Percentiles rank a stretch among this genome's conserved stretches.
These are phyloP conservation scores for Helotiales sp. DNA, from an alignment of 2,329 filamentous ascomycete genomes.

Conservation along the genomic window DNA sequence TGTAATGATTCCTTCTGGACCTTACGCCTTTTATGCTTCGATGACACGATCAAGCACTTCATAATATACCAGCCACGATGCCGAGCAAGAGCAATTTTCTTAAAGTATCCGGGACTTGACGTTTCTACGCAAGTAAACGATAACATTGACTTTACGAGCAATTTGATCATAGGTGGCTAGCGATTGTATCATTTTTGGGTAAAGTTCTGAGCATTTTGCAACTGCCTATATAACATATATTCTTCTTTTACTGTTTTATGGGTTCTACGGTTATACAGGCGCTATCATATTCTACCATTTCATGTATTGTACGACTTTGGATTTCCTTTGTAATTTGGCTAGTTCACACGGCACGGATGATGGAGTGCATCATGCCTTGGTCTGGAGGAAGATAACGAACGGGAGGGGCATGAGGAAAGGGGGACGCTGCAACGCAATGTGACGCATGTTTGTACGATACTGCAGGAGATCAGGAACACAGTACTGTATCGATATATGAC, in stretches of 20 bases:
- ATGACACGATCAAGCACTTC: background rate
- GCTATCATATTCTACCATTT: background rate
- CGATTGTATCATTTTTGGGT: constrained; percentile 15
- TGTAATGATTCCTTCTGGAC: constrained; percentile 6
- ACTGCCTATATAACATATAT: background rate
- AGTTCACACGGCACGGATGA: background rate
- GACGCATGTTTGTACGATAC: constrained; percentile 3
- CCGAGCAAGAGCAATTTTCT: constrained; percentile 1
- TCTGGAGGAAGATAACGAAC: background rate
- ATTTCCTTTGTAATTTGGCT: background rate
- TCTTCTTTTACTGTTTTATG: background rate
- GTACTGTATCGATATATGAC: background rate
- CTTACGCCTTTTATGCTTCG: background rate
- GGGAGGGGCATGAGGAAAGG: background rate
- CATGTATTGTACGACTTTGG: background rate
- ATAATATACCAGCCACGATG: background rate
- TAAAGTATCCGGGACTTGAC: constrained; percentile 9
- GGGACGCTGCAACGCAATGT: background rate
- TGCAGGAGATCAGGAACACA: background rate
- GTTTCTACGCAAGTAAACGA: constrained; percentile 13
- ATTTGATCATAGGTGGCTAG: constrained; percentile 14
- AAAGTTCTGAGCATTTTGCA: background rate
- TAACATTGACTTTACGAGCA: constrained; percentile 18
- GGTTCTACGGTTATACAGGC: background rate
- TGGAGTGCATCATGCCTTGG: background rate